phyloP scores from a whole-genome alignment of 1,284 basidiomycete genomes.

The Porphyrellus sp. region DNA sequence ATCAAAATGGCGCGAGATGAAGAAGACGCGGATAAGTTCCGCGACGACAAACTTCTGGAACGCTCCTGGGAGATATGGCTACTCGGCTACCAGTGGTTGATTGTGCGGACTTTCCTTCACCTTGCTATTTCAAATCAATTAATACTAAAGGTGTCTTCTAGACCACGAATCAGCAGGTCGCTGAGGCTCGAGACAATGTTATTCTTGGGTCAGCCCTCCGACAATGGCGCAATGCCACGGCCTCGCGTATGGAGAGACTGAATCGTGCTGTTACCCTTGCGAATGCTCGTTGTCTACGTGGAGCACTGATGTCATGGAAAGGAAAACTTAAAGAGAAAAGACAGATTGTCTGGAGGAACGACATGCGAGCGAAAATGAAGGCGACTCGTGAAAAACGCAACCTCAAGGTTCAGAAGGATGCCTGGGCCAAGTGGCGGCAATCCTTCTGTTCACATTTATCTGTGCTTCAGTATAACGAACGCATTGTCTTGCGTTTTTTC shows the following conservation, averaged over 20 bases:
- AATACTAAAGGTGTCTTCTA: constrained; percentile 29
- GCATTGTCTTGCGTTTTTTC: constrained; percentile 44
- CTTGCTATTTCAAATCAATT: constrained; percentile 13
- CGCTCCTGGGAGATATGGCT: constrained; percentile 72
- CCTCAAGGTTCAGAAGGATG: constrained; percentile 46
- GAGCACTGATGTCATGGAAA: constrained; percentile 48
- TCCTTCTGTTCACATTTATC: constrained; percentile 48
- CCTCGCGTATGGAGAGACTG: constrained; percentile 39
- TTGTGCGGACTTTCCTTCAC: constrained; percentile 45
- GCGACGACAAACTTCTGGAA: constrained; percentile 57
- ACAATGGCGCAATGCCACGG: constrained; percentile 50
- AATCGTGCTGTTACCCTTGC: constrained; percentile 42
- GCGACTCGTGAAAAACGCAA: constrained; percentile 53
- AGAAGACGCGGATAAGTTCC: constrained; percentile 65
- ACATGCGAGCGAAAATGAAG: constrained; percentile 68
- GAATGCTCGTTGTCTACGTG: constrained; percentile 42
- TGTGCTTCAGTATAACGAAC: constrained; percentile 46
- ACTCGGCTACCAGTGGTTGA: constrained; percentile 64
- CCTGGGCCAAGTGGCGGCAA: constrained; percentile 63
- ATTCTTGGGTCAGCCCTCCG: constrained; percentile 55
- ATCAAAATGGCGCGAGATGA: constrained; percentile 67
- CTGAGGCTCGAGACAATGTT: constrained; percentile 54
- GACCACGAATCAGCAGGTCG: constrained; percentile 63
- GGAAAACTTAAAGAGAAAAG: constrained; percentile 47
- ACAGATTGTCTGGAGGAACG: constrained; percentile 57